Evolutionary conservation across 192 early-diverging fungal genomes (phyloP), one percentile per base, ranked within the genome.

Genomic region (Umbelopsis sp.): DNA sequence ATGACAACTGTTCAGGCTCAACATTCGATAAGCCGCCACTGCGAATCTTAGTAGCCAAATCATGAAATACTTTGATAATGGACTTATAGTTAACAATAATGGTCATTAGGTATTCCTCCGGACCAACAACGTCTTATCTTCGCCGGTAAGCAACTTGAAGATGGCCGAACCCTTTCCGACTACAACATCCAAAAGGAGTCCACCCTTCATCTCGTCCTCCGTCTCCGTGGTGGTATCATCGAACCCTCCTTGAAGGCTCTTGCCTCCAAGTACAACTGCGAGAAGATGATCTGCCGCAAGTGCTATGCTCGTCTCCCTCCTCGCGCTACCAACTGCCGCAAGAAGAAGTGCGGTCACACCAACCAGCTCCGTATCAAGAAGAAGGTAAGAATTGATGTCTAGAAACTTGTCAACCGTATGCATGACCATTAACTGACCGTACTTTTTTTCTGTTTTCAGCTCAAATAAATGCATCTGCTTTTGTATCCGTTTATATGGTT

Each of bases 161-260:
- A 99, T 85, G 96, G 93, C 80, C 93, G 96, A 80, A 92, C 91
- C 50, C 91, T 99, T 20, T 91, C 94, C 65, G 98, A 98, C 90
- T 98, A 99, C 91, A 99, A 98, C 94, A 99, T 99, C 87, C 96
- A 98, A 90, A 99, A 99, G 94, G 92, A 97, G 87, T 98, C 96
- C 45, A 98, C 97, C 75, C 90, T 97, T 66, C 95, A 97, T 90
- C 83, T 98, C 67, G 96, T 96, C 61, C 91, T 97, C 74, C 93
- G 96, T 85, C 92, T 97, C 75, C 94, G 95, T 87, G 96, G 96
- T 91, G 87, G 88, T 85, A 90, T 97, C 81, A 99, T 98, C 85
- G 96, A 99, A 88, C 97, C 97, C 53, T 98, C 97, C 66, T 89
- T 99, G 74, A 97, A 94, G 90, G 95, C 92, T 66, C 88, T 99